phyloP scores from a whole-genome alignment of 2,329 filamentous ascomycete species.

The Shiraia sp. region DNA sequence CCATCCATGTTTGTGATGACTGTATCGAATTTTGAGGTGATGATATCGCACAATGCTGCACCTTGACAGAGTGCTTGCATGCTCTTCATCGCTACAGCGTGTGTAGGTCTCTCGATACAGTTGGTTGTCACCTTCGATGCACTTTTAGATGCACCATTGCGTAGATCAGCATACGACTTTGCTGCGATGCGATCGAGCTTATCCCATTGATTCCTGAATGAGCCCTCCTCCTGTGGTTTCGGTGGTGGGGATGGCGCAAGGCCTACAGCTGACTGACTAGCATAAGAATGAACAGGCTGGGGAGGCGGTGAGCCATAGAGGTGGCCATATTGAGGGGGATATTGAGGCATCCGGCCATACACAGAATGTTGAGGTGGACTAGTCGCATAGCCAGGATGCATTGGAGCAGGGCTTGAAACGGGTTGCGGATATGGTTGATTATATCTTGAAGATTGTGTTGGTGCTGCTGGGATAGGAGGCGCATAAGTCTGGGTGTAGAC shows the following conservation, averaged over 20 bases:
- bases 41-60: constrained; percentile 59
- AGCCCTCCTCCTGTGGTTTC: constrained; percentile 21
- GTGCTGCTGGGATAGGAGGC: constrained; percentile 16
- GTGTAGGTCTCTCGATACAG: constrained; percentile 36
- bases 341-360: constrained; percentile 25
- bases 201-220: constrained; percentile 33
- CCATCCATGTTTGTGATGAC: constrained; percentile 74
- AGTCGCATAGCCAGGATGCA: constrained; percentile 12
- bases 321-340: constrained; percentile 15
- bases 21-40: constrained; percentile 66
- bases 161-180: constrained; percentile 34
- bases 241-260: constrained; percentile 24
- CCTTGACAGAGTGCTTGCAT: constrained; percentile 46
- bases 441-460: constrained; percentile 11
- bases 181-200: constrained; percentile 34
- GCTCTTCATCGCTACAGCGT: constrained; percentile 35
- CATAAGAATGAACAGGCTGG: constrained; percentile 18
- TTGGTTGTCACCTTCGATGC: constrained; percentile 30
- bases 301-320: constrained; percentile 18
- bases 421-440: constrained; percentile 10
- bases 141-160: constrained; percentile 31
- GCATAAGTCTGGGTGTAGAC: constrained; percentile 18
- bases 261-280: constrained; percentile 24
- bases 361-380: constrained; percentile 21
- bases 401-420: constrained; percentile 8